Evolutionary conservation across 2,329 filamentous ascomycete genomes (phyloP), one percentile per base, ranked within the genome.

Genomic region (Pseudopyricularia javanii): DNA sequence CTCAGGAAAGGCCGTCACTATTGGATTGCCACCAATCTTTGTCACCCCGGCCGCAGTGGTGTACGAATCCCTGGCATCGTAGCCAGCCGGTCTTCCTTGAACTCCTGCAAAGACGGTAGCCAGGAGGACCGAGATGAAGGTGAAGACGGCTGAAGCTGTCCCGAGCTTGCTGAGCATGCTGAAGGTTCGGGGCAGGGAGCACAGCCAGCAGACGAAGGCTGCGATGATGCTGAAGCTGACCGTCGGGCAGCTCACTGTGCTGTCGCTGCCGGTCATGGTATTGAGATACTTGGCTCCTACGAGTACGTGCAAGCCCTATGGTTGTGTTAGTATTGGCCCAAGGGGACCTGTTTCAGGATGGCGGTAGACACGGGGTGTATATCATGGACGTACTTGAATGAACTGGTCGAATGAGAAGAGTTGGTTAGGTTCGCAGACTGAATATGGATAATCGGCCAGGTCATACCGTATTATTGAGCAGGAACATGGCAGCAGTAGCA

Each of bases 251-350:
- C 66, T 64, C 17, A 87, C 70, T 49, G 77, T 74, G 59, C 82
- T 75, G 54, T 82, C 76, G 57, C 83, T 74, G 50, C 78, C 79
- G 6, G 84, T 86, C 75, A 95, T 91, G 53, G 89, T 95, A 72
- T 95, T 95, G 57, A 95, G 75, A 61, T 93, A 95, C 65, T 91
- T 86, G 53, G 89, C 85, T 47, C 87, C 88, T 3, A 89, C 83
- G 49, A 95, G 75, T 58, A 91, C 88, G 64, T 95, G 90, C 49
- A 95, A 75, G 43, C 80, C 85, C 76, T 85, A n/a, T n/a, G n/a
- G n/a, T n/a, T n/a, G n/a, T n/a, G n/a, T n/a, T n/a, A n/a, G n/a
- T n/a, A n/a, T n/a, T n/a, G n/a, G n/a, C n/a, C n/a, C n/a, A n/a
- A n/a, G n/a, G n/a, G n/a, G n/a, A n/a, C n/a, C n/a, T n/a, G n/a